Percentiles rank a stretch among this genome's conserved stretches.
phyloP scores from a whole-genome alignment of 2,329 filamentous ascomycete genomes.

The Drechslerella coelobrocha region DNA sequence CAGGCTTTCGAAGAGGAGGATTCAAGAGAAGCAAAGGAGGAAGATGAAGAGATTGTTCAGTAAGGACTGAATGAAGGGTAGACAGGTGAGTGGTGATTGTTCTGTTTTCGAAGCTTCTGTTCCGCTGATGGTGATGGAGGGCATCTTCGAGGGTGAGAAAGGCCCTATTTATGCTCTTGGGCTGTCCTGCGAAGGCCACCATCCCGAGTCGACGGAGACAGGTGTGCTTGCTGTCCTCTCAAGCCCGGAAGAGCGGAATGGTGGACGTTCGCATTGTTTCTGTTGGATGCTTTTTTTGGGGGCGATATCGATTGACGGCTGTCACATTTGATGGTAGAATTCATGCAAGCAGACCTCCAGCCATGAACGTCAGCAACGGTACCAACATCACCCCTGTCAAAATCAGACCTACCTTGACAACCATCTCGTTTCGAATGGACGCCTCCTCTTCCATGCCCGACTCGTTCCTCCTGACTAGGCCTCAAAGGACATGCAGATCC shows the following conservation, averaged over 20 bases:
- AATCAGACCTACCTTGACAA: constrained; percentile 49
- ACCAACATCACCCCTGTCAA: constrained; percentile 45
- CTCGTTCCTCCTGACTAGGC: constrained; percentile 39
- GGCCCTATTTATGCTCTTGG: constrained; percentile 54
- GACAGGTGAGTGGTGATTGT: constrained; percentile 49
- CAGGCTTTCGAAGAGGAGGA: constrained; percentile 48
- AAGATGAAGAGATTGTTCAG: constrained; percentile 51
- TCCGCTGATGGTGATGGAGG: constrained; percentile 44
- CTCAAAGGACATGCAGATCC: constrained; percentile 46
- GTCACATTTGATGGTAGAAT: constrained; percentile 51
- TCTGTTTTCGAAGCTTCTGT: constrained; percentile 44
- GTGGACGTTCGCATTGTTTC: constrained; percentile 34
- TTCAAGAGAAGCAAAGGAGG: constrained; percentile 49
- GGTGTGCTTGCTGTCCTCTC: constrained; percentile 26
- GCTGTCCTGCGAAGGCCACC: constrained; percentile 24
- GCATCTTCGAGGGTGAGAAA: constrained; percentile 49
- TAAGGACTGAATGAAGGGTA: constrained; percentile 52
- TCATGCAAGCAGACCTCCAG: constrained; percentile 50
- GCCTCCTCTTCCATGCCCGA: constrained; percentile 44
- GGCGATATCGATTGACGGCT: constrained; percentile 43
- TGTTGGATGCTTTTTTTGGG: constrained; percentile 26
- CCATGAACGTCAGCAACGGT: constrained; percentile 48
- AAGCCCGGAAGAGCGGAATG: constrained; percentile 32
- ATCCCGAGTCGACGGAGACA: constrained; percentile 29
- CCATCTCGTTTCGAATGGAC: constrained; percentile 49